A percentile compares a stretch with the other conserved stretches of the same genome.
Evolutionary conservation across 495 filamentous ascomycete genomes (phyloP).

Genomic region (Neurospora africana): DNA sequence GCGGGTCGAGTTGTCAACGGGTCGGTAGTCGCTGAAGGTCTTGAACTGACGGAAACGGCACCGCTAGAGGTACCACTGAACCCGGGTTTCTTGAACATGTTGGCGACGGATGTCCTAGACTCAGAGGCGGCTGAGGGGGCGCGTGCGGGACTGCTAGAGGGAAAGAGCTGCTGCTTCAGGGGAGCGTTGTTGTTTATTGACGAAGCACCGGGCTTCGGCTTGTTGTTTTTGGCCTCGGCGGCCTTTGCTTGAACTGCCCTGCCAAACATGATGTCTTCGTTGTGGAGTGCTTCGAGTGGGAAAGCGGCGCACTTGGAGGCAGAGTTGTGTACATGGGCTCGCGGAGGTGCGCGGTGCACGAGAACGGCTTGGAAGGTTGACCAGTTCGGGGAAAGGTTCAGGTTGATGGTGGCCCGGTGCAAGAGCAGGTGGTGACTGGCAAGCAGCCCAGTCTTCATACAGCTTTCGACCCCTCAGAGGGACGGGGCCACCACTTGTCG

Average conservation of each 20-base stretch:
- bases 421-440: constrained; percentile 14
- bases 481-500: background rate
- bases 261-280: constrained; percentile 13
- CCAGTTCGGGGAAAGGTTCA: background rate
- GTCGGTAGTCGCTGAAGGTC: background rate
- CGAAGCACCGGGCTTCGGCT: constrained; percentile 10
- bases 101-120: constrained; percentile 19
- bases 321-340: constrained; percentile 6
- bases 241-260: constrained; percentile 11
- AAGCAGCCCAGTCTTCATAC: constrained; percentile 21
- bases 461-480: constrained; percentile 8
- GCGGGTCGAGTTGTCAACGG: constrained; percentile 8
- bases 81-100: constrained; percentile 15
- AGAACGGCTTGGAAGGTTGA: constrained; percentile 1
- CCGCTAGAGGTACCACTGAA: background rate
- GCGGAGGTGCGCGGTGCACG: background rate
- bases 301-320: background rate
- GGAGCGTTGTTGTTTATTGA: constrained; percentile 12
- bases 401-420: constrained; percentile 13
- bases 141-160: constrained; percentile 35
- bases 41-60: background rate
- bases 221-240: constrained; percentile 6
- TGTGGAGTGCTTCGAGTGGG: background rate
- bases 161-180: constrained; percentile 37
- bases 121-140: constrained; percentile 11